Base-by-base conservation (phyloP, 2,329 filamentous ascomycete species). In the Bipolaris sorokiniana region DNA sequence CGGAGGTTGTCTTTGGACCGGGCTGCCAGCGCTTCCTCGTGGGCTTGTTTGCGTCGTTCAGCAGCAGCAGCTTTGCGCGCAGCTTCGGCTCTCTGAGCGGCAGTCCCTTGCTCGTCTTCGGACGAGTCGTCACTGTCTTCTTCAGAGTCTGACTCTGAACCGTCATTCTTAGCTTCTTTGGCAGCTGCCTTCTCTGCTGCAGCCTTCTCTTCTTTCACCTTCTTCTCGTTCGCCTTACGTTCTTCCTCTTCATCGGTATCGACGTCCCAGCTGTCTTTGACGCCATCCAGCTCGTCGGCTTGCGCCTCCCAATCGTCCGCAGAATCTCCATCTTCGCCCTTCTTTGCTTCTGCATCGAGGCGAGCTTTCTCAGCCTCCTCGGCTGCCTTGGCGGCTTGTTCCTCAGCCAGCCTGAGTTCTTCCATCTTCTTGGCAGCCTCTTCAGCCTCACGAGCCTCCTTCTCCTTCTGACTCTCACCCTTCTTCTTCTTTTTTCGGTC, bases 241-340 rank as follows among this genome's bases (percentile, higher is more conserved):
- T 83, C 81, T 71, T 79, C 76, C 68, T 92, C 90, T 6, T 91
- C 89, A 47, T 91, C 90, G 2, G 87, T 88, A 52, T 92, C 90
- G 33, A 90, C 92, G 75, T 98, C 94, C 94, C 94, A 98, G 81
- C 89, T 94, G 65, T 97, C 94, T 79, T 97, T 97, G 70, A 96
- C 84, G 58, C 90, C 88, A 15, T 89, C 88, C 23, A 90, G 86
- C 41, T 74, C 86, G 46, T 90, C 90, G 23, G 88, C 90, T 48
- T 91, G 88, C 28, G 88, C 87, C 77, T 97, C 92, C 93, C 93
- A 97, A 76, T 97, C 92, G 34, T 96, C 85, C 16, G 83, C 74
- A 15, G 90, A 88, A 23, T 90, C 76, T 16, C 87, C 86, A 48
- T 86, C 88, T 38, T 84, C 81, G n/a, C 80, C 83, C 58, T 84